A percentile compares a stretch with the other conserved stretches of the same genome.
Evolutionary conservation across 2,329 filamentous ascomycete species (phyloP).

Genomic region (Dactylellina cionopaga): DNA sequence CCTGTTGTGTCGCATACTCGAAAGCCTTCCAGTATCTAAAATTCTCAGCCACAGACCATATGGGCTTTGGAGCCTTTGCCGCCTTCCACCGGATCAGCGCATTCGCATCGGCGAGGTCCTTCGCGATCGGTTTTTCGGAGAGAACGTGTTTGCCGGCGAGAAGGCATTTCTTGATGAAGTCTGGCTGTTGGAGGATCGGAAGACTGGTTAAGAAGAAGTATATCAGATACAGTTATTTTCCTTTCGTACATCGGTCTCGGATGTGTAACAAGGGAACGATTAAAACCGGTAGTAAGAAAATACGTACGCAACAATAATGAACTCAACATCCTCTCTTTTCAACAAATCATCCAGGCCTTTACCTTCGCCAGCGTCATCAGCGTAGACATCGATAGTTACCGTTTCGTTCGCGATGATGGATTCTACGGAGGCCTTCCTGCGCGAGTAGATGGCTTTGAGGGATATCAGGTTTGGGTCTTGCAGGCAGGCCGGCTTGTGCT

Average conservation of each 20-base stretch:
- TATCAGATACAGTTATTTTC: background rate
- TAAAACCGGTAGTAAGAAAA: no score
- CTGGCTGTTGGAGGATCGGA: slow-evolving; percentile 71
- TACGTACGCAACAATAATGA: slow-evolving; percentile 67
- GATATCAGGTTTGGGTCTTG: slow-evolving; percentile 63
- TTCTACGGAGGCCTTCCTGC: slow-evolving; percentile 69
- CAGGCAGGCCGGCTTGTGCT: slow-evolving; percentile 68
- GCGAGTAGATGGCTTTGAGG: slow-evolving; percentile 74
- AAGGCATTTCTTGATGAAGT: slow-evolving; percentile 69
- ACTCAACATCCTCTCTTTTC: slow-evolving; percentile 66
- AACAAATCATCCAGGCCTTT: slow-evolving; percentile 67
- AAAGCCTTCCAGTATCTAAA: slow-evolving; percentile 72
- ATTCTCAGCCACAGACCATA: slow-evolving; percentile 76
- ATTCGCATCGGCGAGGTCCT: slow-evolving; percentile 67
- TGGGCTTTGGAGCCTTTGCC: slow-evolving; percentile 58
- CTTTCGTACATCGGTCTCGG: background rate
- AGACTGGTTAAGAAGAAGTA: slow-evolving; percentile 63
- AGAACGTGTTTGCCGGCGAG: slow-evolving; percentile 76
- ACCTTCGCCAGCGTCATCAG: slow-evolving; percentile 65
- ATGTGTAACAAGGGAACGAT: no score
- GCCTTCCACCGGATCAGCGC: slow-evolving; percentile 65
- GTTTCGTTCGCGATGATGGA: slow-evolving; percentile 59
- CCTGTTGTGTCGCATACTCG: slow-evolving; percentile 65
- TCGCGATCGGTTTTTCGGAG: slow-evolving; percentile 75
- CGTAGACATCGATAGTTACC: slow-evolving; percentile 67